These are phyloP conservation scores for Tuber microsphaerosporum DNA, from an alignment of 495 filamentous ascomycete species.

Conservation along the genomic window DNA sequence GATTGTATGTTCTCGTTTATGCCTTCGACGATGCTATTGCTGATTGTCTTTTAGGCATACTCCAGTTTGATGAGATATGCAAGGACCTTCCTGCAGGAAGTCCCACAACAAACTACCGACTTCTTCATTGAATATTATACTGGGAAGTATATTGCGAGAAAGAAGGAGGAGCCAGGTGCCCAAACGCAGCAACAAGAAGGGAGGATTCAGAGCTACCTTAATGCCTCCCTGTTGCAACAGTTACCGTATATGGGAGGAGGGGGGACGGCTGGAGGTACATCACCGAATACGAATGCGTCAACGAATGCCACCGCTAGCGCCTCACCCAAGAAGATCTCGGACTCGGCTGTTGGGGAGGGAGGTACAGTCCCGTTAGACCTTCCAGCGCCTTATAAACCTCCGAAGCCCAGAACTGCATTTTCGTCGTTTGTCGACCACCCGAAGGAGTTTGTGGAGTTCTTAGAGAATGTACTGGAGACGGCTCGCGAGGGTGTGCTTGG, in stretches of 20 bases:
- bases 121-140: constrained; percentile 92
- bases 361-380: constrained; percentile 30
- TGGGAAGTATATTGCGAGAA: constrained; percentile 63
- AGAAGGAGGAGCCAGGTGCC: constrained; percentile 53
- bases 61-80: constrained; percentile 91
- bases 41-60: constrained; percentile 58
- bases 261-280: constrained; percentile 47
- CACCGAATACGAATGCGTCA: constrained; percentile 44
- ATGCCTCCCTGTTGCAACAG: constrained; percentile 35
- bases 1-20: constrained; percentile 49
- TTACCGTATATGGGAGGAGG: constrained; percentile 63
- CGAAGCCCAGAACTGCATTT: constrained; percentile 84
- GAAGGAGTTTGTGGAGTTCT: constrained; percentile 78
- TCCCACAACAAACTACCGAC: constrained; percentile 67
- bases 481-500: constrained; percentile 34
- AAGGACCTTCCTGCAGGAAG: constrained; percentile 77
- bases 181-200: constrained; percentile 30
- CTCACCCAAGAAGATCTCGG: constrained; percentile 39
- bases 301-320: constrained; percentile 21
- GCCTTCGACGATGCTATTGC: not conserved
- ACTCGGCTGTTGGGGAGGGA: constrained; percentile 39
- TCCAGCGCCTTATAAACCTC: constrained; percentile 53
- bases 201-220: constrained; percentile 40
- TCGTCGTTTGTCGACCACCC: constrained; percentile 94
- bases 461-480: constrained; percentile 72